These are phyloP conservation scores for Vitis hybrid DNA, from an alignment of 177 flowering plant genomes.

Conservation along the genomic window DNA sequence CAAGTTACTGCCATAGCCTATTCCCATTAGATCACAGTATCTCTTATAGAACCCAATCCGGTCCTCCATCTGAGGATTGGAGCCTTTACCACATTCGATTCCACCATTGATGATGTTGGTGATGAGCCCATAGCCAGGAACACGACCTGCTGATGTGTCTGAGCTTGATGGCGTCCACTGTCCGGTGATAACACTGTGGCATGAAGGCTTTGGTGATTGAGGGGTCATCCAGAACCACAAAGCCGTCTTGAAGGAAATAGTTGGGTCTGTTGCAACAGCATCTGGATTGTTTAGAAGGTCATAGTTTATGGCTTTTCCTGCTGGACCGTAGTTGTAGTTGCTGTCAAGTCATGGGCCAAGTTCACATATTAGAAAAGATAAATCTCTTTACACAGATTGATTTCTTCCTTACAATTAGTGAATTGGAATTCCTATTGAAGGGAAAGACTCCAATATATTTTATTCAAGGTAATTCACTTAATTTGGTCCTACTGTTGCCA, in stretches of 20 bases:
- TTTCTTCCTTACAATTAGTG: no score
- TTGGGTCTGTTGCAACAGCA: slow-evolving; percentile 31
- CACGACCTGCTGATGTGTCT: slow-evolving; percentile 33
- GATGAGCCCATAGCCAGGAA: slow-evolving; percentile 44
- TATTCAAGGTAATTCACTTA: no score
- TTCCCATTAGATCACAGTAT: slow-evolving; percentile 25
- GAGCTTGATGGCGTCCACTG: slow-evolving; percentile 37
- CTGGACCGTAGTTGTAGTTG: slow-evolving; percentile 51
- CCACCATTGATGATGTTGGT: slow-evolving; percentile 57
- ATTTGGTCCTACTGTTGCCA: no score
- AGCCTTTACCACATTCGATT: slow-evolving; percentile 38
- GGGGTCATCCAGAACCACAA: slow-evolving; percentile 65
- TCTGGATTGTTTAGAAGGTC: slow-evolving; percentile 43
- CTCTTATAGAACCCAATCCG: slow-evolving; percentile 48
- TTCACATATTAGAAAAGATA: no score
- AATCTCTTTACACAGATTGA: no score
- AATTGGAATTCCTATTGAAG: no score
- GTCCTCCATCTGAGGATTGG: slow-evolving; percentile 5
- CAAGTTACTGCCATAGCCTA: slow-evolving; percentile 23
- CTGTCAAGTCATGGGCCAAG: slow-evolving; percentile 15
- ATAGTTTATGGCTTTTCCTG: slow-evolving; percentile 31
- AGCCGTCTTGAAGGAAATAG: slow-evolving; percentile 47
- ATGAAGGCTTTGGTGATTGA: slow-evolving; percentile 44
- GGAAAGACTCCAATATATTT: no score
- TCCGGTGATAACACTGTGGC: slow-evolving; percentile 44